Evolutionary conservation across 139 green algal species (phyloP).

Genomic region (Chlamydomonas incerta): DNA sequence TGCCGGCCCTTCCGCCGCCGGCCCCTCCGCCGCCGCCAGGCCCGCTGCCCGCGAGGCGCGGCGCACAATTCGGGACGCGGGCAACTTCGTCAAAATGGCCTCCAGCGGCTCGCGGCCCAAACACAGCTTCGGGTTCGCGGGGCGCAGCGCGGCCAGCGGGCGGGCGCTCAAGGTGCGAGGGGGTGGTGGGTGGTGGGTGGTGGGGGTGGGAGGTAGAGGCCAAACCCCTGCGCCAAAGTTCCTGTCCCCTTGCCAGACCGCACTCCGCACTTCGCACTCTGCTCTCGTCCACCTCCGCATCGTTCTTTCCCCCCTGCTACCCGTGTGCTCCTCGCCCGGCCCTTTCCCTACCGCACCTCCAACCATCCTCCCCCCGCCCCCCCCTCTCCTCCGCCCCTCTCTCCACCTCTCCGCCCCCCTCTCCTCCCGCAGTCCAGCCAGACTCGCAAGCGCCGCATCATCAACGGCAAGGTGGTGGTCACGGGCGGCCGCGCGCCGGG

Average conservation of each 20-base stretch:
- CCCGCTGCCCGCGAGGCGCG: background rate
- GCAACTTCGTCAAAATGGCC: conserved; percentile 44
- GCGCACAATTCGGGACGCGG: conserved; percentile 16
- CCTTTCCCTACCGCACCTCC: too few relatives aligned
- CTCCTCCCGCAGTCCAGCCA: background rate
- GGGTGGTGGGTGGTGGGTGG: background rate
- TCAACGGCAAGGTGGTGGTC: conserved; percentile 55
- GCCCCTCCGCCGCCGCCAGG: background rate
- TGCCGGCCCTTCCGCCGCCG: background rate
- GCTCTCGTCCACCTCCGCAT: too few relatives aligned
- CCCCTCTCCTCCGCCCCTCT: background rate
- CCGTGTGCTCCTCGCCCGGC: too few relatives aligned
- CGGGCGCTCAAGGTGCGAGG: conserved; percentile 1
- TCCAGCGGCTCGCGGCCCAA: conserved; percentile 16
- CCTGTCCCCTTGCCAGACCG: too few relatives aligned
- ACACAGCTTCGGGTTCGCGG: conserved; percentile 45
- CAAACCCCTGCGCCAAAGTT: too few relatives aligned
- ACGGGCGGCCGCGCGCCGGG: conserved; percentile 39
- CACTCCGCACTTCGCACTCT: too few relatives aligned
- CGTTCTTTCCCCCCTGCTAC: too few relatives aligned
- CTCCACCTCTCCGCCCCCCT: too few relatives aligned
- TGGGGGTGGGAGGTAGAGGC: too few relatives aligned
- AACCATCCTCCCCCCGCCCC: too few relatives aligned
- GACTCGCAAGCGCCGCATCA: background rate
- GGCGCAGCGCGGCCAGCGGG: conserved; percentile 5